These are phyloP conservation scores for Metschnikowia lochheadii DNA, from an alignment of 805 yeast species.

Conservation along the genomic window DNA sequence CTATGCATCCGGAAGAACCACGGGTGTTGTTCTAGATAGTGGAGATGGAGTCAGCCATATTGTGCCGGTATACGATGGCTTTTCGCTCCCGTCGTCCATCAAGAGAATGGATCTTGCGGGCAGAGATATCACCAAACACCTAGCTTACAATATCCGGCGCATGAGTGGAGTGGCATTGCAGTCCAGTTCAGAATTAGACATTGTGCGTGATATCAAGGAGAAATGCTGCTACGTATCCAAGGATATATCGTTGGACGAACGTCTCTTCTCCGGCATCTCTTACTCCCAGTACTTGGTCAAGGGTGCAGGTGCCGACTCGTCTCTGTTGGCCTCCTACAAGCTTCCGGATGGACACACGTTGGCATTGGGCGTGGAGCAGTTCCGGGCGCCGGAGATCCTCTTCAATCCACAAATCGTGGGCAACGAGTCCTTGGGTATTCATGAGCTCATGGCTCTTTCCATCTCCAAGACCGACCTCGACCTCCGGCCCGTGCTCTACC, in stretches of 20 bases:
- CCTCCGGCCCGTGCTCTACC: slow-evolving; percentile 62
- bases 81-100: slow-evolving; percentile 67
- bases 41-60: slow-evolving; percentile 91
- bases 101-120: slow-evolving; percentile 82
- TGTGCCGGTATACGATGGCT: slow-evolving; percentile 90
- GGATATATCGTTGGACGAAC: slow-evolving; percentile 56
- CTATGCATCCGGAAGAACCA: slow-evolving; percentile 86
- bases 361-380: slow-evolving; percentile 61
- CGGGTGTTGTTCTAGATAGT: slow-evolving; percentile 84
- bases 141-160: slow-evolving; percentile 65
- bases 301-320: slow-evolving; percentile 16
- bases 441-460: slow-evolving; percentile 59
- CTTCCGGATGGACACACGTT: slow-evolving; percentile 84
- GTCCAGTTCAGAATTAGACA: slow-evolving; percentile 77
- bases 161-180: slow-evolving; percentile 56
- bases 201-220: slow-evolving; percentile 76
- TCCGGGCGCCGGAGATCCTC: slow-evolving; percentile 74
- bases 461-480: slow-evolving; percentile 75
- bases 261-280: slow-evolving; percentile 29
- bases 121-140: slow-evolving; percentile 72
- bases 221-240: slow-evolving; percentile 60
- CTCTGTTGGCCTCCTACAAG: slow-evolving; percentile 41
- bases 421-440: slow-evolving; percentile 66
- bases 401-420: slow-evolving; percentile 80
- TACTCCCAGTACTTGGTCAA: slow-evolving; percentile 22